Evolutionary conservation across 768 basidiomycete species (phyloP).

Genomic region (Phanerochaete sordida): DNA sequence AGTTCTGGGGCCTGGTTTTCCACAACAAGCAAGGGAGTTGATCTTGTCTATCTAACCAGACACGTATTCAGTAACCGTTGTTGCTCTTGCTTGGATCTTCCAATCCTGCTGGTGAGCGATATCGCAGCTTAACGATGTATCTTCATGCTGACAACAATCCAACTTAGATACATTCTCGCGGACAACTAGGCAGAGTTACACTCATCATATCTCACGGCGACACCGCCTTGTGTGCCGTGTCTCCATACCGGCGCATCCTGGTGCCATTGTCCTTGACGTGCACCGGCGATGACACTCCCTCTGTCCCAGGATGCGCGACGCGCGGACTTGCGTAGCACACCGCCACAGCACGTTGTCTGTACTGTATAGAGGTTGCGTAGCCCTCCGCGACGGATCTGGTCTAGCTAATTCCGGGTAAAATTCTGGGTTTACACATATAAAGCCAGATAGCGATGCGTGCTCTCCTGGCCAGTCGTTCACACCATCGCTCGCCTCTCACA

Average conservation of each 20-base stretch:
- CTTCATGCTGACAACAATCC: neutral
- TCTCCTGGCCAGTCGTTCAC: neutral
- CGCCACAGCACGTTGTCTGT: neutral
- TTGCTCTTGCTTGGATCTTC: no score
- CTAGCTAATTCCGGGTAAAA: no score
- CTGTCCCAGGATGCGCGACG: neutral
- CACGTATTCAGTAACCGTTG: no score
- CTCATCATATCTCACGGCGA: neutral
- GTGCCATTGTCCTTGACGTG: neutral
- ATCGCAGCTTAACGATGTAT: neutral
- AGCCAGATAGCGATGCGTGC: neutral
- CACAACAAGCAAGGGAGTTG: no score
- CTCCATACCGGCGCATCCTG: neutral
- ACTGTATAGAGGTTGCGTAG: neutral
- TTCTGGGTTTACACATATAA: no score
- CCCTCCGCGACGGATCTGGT: no score
- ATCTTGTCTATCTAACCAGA: no score
- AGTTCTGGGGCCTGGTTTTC: no score
- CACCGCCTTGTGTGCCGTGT: neutral
- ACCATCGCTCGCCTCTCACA: neutral
- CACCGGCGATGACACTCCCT: neutral
- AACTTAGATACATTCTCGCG: neutral
- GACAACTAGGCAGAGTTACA: neutral
- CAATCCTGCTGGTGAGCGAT: no score
- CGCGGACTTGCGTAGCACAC: neutral